These are phyloP conservation scores for Vigna angularis DNA, from an alignment of 306 rosid genomes.

Conservation along the genomic window DNA sequence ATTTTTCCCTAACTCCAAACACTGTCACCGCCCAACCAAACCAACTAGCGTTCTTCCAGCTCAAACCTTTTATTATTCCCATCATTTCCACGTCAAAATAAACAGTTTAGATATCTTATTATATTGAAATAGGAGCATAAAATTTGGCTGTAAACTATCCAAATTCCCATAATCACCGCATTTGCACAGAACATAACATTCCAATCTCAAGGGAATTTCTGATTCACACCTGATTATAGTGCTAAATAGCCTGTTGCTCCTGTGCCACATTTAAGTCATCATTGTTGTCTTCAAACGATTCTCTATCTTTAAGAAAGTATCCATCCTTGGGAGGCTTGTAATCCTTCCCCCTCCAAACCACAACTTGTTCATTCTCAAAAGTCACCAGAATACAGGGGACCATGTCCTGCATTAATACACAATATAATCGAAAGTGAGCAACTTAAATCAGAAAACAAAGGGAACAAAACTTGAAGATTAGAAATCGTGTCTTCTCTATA, in stretches of 20 bases:
- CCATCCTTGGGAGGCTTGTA: conserved; percentile 56
- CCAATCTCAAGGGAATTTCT: too few relatives aligned
- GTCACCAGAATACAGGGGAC: conserved; percentile 91
- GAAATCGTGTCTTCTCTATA: conserved; percentile 1
- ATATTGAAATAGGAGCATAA: too few relatives aligned
- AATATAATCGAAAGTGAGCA: conserved; percentile 35
- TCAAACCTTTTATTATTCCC: conserved; percentile 91
- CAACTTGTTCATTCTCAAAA: conserved; percentile 89
- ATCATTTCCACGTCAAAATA: conserved; percentile 62
- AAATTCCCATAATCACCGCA: too few relatives aligned
- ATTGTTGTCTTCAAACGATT: conserved; percentile 56
- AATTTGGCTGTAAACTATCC: too few relatives aligned
- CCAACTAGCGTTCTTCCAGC: conserved; percentile 50
- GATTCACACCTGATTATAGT: conserved; percentile 2
- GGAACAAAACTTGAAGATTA: conserved; percentile 16
- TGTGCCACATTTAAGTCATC: conserved; percentile 28
- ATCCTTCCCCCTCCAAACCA: conserved; percentile 81
- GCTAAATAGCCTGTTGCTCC: conserved; percentile 26
- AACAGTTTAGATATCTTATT: too few relatives aligned
- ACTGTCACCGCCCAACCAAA: conserved; percentile 35
- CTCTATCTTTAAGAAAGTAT: conserved; percentile 57
- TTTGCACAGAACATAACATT: too few relatives aligned
- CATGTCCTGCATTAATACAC: conserved; percentile 67
- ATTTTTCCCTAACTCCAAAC: conserved; percentile 43
- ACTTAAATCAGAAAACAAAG: conserved; percentile 3